Evolutionary conservation across 257 asterid genomes (phyloP).

Genomic region (Petunia axillaris): DNA sequence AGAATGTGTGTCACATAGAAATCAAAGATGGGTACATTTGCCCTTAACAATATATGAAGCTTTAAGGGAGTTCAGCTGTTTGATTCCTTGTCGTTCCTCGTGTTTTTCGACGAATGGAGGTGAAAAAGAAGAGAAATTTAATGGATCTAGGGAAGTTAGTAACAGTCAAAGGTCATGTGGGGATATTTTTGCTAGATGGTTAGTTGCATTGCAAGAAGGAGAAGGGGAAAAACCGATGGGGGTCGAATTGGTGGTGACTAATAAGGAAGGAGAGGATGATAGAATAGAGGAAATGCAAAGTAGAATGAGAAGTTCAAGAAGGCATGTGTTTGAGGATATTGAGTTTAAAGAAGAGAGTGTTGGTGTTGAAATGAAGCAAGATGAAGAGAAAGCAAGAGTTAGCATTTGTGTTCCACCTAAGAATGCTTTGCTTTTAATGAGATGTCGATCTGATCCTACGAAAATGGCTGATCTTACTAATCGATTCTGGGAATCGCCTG

Average conservation of each 20-base stretch:
- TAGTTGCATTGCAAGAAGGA: constrained; percentile 70
- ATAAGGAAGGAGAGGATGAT: constrained; percentile 52
- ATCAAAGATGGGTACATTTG: constrained; percentile 91
- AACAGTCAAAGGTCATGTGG: constrained; percentile 49
- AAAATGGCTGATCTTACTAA: constrained; percentile 75
- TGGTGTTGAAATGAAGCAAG: constrained; percentile 20
- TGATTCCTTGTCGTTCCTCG: constrained; percentile 72
- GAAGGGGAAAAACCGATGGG: constrained; percentile 66
- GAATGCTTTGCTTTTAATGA: constrained; percentile 89
- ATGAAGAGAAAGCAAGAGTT: constrained; percentile 55
- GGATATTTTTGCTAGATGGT: constrained; percentile 75
- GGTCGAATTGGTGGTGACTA: constrained; percentile 80
- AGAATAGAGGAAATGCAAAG: constrained; percentile 35
- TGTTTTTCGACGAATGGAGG: constrained; percentile 55
- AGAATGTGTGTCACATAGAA: constrained; percentile 62
- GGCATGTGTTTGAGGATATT: constrained; percentile 88
- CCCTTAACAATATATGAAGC: constrained; percentile 89
- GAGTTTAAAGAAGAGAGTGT: constrained; percentile 61
- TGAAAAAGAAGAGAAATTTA: constrained; percentile 45
- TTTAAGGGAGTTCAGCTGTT: constrained; percentile 73
- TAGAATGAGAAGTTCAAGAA: constrained; percentile 53
- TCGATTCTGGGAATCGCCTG: constrained; percentile 63
- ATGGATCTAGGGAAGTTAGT: constrained; percentile 21
- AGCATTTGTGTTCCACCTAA: constrained; percentile 93
- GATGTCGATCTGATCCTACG: constrained; percentile 97